Evolutionary conservation across 1,284 basidiomycete species (phyloP).

Genomic region (Sphaerobolus stellatus): DNA sequence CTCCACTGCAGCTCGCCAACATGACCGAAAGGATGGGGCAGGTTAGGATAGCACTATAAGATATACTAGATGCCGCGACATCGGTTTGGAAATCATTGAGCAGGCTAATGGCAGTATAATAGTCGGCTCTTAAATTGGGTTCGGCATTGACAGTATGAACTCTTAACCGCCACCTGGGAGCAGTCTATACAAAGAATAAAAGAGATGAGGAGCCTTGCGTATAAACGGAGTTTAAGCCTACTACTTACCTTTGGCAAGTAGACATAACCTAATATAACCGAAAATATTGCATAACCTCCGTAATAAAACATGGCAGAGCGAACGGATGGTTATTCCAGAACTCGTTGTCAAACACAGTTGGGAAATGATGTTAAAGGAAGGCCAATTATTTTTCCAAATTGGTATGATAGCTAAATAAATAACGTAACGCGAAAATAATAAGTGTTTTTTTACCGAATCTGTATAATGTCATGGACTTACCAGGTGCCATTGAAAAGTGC

Average conservation of each 20-base stretch:
- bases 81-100: no score
- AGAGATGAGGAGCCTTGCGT: no score
- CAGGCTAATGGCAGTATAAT: no score
- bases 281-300: constrained; percentile 5
- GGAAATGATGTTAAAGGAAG: constrained; percentile 13
- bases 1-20: no score
- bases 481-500: constrained; percentile 1
- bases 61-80: no score
- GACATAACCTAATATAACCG: constrained; percentile 10
- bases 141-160: no score
- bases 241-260: constrained; percentile 9
- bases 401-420: constrained; percentile 8
- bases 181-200: no score
- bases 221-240: neutral
- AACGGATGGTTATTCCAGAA: constrained; percentile 17
- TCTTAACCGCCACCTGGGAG: no score
- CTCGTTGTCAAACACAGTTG: constrained; percentile 4
- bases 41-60: constrained; percentile 8
- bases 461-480: neutral
- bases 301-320: constrained; percentile 17
- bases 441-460: neutral
- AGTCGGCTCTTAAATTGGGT: no score
- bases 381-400: constrained; percentile 13
- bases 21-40: constrained; percentile 2
- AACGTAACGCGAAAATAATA: neutral